These are phyloP conservation scores for Rhizoclosmatium sp. DNA, from an alignment of 192 early-diverging fungal genomes.

Conservation along the genomic window DNA sequence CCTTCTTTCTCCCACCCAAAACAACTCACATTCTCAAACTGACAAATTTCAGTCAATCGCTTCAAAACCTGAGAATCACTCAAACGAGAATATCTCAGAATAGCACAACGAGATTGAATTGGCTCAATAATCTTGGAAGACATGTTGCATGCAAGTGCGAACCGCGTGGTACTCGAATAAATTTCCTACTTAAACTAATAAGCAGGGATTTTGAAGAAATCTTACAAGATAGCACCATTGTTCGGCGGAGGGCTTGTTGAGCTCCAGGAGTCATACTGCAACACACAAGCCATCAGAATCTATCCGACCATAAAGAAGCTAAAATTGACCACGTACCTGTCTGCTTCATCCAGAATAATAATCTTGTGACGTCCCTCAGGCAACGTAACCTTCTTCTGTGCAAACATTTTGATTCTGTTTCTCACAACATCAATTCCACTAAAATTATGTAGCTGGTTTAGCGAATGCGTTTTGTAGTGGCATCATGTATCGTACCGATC, in stretches of 20 bases:
- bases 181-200: constrained; percentile 64
- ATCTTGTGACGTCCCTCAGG: constrained; percentile 75
- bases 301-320: not conserved
- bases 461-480: not conserved
- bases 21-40: constrained; percentile 71
- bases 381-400: constrained; percentile 96
- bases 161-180: constrained; percentile 93
- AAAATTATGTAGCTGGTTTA: not conserved
- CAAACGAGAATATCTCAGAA: constrained; percentile 84
- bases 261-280: constrained; percentile 93
- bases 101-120: constrained; percentile 95
- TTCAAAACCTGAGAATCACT: constrained; percentile 80
- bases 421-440: constrained; percentile 96
- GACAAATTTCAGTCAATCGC: constrained; percentile 85
- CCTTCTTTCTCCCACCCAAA: not conserved
- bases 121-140: constrained; percentile 98
- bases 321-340: constrained; percentile 66
- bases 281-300: constrained; percentile 2
- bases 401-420: constrained; percentile 98
- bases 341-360: constrained; percentile 98
- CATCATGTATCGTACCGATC: constrained; percentile 70
- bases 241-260: constrained; percentile 96
- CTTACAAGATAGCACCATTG: constrained; percentile 67
- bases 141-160: constrained; percentile 96
- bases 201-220: not conserved